Conservation (phyloP, 768 basidiomycete species). For the Mycena amicta region DNA sequence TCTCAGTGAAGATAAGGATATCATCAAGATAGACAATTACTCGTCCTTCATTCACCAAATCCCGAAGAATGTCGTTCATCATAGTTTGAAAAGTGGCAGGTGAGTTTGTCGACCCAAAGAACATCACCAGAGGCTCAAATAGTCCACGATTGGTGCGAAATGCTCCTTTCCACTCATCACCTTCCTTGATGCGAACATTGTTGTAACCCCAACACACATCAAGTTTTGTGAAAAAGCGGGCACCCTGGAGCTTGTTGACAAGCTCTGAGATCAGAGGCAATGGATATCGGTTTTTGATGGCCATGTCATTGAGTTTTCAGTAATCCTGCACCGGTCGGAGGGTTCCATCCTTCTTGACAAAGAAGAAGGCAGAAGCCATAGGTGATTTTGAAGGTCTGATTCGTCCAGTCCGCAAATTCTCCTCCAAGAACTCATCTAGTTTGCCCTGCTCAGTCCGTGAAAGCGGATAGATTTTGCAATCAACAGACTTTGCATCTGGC, state of each 20-base stretch:
- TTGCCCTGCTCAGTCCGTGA: constrained; percentile 33
- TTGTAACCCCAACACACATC: constrained; percentile 45
- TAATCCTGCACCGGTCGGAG: constrained; percentile 26
- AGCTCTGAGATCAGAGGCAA: constrained; percentile 37
- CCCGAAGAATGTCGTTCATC: constrained; percentile 36
- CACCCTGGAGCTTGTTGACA: constrained; percentile 26
- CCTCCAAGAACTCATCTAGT: constrained; percentile 29
- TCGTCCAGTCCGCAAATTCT: constrained; percentile 28
- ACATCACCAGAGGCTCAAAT: constrained; percentile 47
- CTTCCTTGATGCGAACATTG: constrained; percentile 42
- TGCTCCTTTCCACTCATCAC: constrained; percentile 47
- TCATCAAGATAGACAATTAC: constrained; percentile 37
- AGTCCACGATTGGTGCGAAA: constrained; percentile 29
- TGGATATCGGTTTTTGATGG: constrained; percentile 35
- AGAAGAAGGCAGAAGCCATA: constrained; percentile 24
- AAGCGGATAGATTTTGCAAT: constrained; percentile 38
- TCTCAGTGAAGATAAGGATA: not conserved
- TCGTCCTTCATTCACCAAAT: constrained; percentile 25
- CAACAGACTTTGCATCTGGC: constrained; percentile 1
- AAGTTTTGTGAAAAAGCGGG: constrained; percentile 35
- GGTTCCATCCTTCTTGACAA: constrained; percentile 19
- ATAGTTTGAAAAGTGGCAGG: constrained; percentile 31
- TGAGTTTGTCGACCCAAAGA: constrained; percentile 39
- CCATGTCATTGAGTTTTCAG: constrained; percentile 30
- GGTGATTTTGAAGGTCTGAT: constrained; percentile 30